Evolutionary conservation across 2,329 filamentous ascomycete species (phyloP).

Genomic region (Verticillium longisporum): DNA sequence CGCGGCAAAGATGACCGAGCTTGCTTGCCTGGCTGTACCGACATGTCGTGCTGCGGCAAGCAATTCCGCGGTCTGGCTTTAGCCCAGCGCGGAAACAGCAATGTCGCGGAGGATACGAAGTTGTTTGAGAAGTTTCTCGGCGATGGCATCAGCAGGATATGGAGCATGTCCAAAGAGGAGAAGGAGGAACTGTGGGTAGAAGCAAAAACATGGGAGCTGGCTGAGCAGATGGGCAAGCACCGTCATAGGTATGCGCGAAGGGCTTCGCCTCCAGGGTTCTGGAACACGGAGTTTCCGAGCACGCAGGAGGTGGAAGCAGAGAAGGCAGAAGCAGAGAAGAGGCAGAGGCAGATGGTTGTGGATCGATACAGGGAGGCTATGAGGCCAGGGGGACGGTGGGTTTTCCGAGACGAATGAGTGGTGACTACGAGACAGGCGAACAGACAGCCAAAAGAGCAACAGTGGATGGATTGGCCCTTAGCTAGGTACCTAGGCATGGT

Average conservation of each 20-base stretch:
- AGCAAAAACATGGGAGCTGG: conserved; percentile 66
- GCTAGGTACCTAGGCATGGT: no score
- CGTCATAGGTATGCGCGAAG: conserved; percentile 65
- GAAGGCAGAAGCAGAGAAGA: conserved; percentile 54
- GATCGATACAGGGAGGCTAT: conserved; percentile 78
- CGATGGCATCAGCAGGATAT: conserved; percentile 51
- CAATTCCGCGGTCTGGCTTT: conserved; percentile 61
- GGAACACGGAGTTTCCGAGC: conserved; percentile 80
- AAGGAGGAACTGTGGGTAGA: conserved; percentile 63
- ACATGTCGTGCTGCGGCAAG: conserved; percentile 69
- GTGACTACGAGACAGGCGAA: no score
- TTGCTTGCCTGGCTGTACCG: conserved; percentile 67
- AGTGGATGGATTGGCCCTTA: no score
- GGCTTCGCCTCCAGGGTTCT: conserved; percentile 78
- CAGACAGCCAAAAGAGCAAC: no score
- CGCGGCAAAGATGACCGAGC: conserved; percentile 63
- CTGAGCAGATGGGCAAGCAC: conserved; percentile 72
- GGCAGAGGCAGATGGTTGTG: conserved; percentile 58
- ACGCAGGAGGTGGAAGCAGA: conserved; percentile 74
- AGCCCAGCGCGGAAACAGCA: conserved; percentile 35
- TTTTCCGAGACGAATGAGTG: conserved; percentile 67
- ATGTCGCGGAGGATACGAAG: conserved; percentile 33
- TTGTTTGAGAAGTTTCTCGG: conserved; percentile 53
- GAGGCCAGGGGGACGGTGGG: conserved; percentile 67
- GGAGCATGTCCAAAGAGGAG: conserved; percentile 51